phyloP scores from a whole-genome alignment of 1,284 basidiomycete species.

The Austroboletus novae-zelandiae region DNA sequence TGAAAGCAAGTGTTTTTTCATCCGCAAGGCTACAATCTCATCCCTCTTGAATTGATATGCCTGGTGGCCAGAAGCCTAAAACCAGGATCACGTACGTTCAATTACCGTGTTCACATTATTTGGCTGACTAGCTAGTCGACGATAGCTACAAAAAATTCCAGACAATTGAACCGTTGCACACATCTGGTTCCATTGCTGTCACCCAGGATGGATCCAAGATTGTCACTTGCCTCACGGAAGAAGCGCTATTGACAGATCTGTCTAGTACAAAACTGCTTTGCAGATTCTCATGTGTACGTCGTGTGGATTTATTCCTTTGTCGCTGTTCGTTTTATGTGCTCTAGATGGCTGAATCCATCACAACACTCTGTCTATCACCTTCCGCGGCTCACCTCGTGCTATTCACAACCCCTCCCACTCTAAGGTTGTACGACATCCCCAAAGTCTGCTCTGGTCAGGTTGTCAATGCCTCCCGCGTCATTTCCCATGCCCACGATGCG shows the following conservation, averaged over 20 bases:
- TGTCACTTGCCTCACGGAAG: constrained; percentile 85
- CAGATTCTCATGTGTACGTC: constrained; percentile 77
- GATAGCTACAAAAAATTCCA: constrained; percentile 71
- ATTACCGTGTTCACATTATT: background rate
- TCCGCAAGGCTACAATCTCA: background rate
- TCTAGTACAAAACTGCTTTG: constrained; percentile 73
- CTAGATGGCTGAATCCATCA: constrained; percentile 67
- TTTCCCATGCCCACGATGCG: constrained; percentile 85
- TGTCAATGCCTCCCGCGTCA: constrained; percentile 65
- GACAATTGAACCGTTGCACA: constrained; percentile 79
- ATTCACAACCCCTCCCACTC: constrained; percentile 69
- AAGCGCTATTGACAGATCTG: constrained; percentile 82
- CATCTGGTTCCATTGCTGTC: constrained; percentile 81
- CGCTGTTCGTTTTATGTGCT: constrained; percentile 7
- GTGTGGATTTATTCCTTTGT: constrained; percentile 3
- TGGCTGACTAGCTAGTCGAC: constrained; percentile 10
- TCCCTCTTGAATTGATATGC: constrained; percentile 19
- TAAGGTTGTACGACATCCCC: constrained; percentile 67
- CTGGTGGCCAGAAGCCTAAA: constrained; percentile 37
- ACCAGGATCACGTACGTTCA: constrained; percentile 56
- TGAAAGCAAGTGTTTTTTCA: background rate
- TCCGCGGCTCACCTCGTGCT: constrained; percentile 58
- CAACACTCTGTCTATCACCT: constrained; percentile 65
- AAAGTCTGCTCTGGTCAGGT: constrained; percentile 43
- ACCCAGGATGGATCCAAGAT: constrained; percentile 79